Evolutionary conservation across 257 asterid species (phyloP), one percentile per base, ranked within the genome.

Genomic region (Agastache rugosa): DNA sequence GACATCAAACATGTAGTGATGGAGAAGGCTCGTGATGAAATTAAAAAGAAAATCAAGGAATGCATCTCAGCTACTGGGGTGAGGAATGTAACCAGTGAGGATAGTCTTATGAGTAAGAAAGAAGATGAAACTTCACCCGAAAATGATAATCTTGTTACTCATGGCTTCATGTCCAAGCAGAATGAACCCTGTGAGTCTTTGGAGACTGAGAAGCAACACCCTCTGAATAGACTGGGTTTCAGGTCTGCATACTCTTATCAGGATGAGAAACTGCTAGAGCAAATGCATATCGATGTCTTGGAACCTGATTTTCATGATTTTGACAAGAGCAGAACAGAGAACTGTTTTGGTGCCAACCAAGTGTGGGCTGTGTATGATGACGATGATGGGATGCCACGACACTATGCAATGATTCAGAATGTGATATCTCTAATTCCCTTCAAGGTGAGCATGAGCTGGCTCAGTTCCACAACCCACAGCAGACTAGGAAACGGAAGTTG

Each of bases 341-440:
- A 77, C 23, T 79, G 85, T 87, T 90, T 90, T 54, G 71, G 74
- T 62, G 86, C 78, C 19, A 82, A 83, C 82, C 95, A 90, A 79
- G 85, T 88, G 29, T 90, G 96, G 96, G 93, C 95, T 19, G 83
- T 83, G 77, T 90, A 88, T 48, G 96, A 90, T 78, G 84, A 78
- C 72, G 86, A 82, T 76, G 93, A 87, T 75, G 93, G 93, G 69
- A 88, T 90, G 96, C 96, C 96, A 42, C 84, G 95, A 1, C 78
- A 79, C 77, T 88, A 88, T 79, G 89, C 86, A 72, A 68, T 85
- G 89, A 82, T 90, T 80, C 90, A 71, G 62, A 64, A 75, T 14
- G 88, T 88, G 65, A 76, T 88, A 54, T 90, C 96, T 69, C 67
- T 83, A 29, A 58, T 80, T 74, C 96, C 96, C 34, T 88, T 90